phyloP scores from a whole-genome alignment of 371 early-diverging fungal genomes.

The Mucor mucedo region DNA sequence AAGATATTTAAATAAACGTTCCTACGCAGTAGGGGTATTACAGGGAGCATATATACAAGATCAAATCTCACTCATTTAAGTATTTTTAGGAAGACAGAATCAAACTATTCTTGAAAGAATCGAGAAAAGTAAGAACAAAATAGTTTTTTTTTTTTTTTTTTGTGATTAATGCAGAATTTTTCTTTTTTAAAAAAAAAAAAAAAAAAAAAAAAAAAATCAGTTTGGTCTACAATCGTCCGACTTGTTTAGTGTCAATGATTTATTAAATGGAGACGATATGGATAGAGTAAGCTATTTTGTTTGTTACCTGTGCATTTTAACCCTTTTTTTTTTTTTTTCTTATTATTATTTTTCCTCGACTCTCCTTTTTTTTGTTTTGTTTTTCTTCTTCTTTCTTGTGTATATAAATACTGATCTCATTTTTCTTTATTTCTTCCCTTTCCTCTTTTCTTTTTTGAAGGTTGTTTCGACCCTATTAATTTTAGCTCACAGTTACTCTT shows the following conservation, averaged over 20 bases:
- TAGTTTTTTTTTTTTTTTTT: neutral
- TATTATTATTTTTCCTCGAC: constrained; percentile 10
- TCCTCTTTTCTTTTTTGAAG: neutral
- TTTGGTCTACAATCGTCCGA: constrained; percentile 32
- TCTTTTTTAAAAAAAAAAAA: neutral
- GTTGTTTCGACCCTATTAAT: constrained; percentile 20
- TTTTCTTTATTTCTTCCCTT: neutral
- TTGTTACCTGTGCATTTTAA: constrained; percentile 6
- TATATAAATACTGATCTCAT: neutral
- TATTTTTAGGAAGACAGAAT: constrained; percentile 30
- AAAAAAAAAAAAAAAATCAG: constrained; percentile 16
- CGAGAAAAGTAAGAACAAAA: constrained; percentile 27
- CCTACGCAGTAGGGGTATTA: neutral
- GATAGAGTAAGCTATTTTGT: constrained; percentile 28
- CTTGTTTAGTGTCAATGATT: constrained; percentile 35
- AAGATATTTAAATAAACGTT: constrained; percentile 1
- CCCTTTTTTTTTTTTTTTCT: constrained; percentile 10
- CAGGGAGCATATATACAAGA: neutral
- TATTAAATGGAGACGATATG: constrained; percentile 39
- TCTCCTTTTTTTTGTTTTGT: neutral
- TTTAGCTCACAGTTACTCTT: constrained; percentile 21
- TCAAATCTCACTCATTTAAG: no score
- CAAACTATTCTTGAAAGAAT: constrained; percentile 30
- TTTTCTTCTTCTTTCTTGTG: neutral
- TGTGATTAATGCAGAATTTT: neutral